phyloP scores from a whole-genome alignment of 306 rosid species.

The Malus asiatica region DNA sequence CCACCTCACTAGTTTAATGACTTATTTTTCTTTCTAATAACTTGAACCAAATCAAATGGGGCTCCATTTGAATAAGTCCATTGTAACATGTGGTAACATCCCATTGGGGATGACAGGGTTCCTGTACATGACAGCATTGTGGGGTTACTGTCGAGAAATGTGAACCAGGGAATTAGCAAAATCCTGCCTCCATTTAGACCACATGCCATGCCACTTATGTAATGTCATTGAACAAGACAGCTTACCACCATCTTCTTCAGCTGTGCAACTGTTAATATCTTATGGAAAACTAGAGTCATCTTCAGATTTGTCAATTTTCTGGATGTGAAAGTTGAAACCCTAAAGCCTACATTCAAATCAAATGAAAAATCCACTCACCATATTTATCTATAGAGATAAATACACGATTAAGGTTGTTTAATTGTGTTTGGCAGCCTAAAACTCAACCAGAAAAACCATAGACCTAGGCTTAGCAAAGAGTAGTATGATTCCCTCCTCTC shows the following conservation, averaged over 20 bases:
- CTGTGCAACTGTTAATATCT: neutral
- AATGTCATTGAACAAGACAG: conserved; percentile 38
- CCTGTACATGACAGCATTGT: conserved; percentile 33
- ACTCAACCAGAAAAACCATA: neutral
- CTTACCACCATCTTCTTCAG: conserved; percentile 27
- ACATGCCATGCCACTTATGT: conserved; percentile 57
- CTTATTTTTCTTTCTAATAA: neutral
- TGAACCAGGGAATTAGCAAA: conserved; percentile 44
- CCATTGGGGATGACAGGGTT: conserved; percentile 7
- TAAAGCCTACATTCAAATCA: neutral
- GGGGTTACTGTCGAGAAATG: conserved; percentile 28
- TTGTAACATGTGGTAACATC: neutral
- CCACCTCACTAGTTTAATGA: neutral
- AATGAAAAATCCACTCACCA: neutral
- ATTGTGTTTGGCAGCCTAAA: neutral
- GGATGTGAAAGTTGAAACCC: neutral
- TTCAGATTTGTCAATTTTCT: neutral
- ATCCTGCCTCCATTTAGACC: conserved; percentile 53
- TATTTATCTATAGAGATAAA: neutral
- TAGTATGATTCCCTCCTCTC: neutral
- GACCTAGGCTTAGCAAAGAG: too few species aligned
- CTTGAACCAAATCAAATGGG: neutral
- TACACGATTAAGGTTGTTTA: neutral
- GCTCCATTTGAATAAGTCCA: neutral
- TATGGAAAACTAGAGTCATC: neutral